Evolutionary conservation across 306 rosid genomes (phyloP).

Genomic region (Dryas octopetala): DNA sequence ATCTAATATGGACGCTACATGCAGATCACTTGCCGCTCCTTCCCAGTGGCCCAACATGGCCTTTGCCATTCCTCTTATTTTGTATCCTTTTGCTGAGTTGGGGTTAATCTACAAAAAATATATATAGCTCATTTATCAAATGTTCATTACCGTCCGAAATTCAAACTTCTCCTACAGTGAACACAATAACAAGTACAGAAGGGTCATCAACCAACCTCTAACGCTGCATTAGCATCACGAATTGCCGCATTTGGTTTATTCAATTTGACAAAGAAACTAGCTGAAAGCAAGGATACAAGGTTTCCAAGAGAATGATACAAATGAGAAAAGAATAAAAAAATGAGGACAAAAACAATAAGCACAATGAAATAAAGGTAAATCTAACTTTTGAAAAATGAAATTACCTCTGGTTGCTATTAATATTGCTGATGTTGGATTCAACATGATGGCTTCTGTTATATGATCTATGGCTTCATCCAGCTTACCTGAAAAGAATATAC

Average conservation of each 20-base stretch:
- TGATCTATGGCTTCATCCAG: constrained; percentile 65
- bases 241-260: constrained; percentile 88
- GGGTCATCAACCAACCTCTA: constrained; percentile 50
- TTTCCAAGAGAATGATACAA: constrained; percentile 19
- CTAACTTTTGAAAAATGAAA: background rate
- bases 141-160: background rate
- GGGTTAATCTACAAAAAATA: constrained; percentile 62
- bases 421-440: constrained; percentile 79
- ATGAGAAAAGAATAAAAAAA: constrained; percentile 1
- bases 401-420: constrained; percentile 81
- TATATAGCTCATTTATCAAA: background rate
- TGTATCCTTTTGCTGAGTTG: constrained; percentile 85
- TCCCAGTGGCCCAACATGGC: constrained; percentile 81
- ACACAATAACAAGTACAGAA: constrained; percentile 13
- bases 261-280: constrained; percentile 56
- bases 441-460: constrained; percentile 72
- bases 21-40: constrained; percentile 73
- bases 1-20: constrained; percentile 67
- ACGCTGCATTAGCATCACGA: constrained; percentile 77
- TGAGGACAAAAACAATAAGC: background rate
- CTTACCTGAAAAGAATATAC: constrained; percentile 46
- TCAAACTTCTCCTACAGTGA: background rate
- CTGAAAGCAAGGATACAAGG: constrained; percentile 48
- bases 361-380: background rate
- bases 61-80: constrained; percentile 71